These are phyloP conservation scores for Exophiala sp. DNA, from an alignment of 2,329 filamentous ascomycete species.

Conservation along the genomic window DNA sequence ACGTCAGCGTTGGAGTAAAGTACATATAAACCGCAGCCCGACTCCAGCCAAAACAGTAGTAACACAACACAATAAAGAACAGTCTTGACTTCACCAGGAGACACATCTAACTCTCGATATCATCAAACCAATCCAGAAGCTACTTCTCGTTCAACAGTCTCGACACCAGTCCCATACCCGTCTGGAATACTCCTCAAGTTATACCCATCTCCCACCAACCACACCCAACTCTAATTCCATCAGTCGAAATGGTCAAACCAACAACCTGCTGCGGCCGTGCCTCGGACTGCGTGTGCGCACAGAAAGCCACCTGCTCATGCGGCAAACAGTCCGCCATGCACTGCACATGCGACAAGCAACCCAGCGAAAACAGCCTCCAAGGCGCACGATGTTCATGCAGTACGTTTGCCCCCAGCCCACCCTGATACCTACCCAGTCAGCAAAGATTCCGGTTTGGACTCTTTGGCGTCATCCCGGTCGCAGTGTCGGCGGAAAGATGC, in stretches of 20 bases:
- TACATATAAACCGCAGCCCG: neutral
- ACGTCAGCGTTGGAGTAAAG: neutral
- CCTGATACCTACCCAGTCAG: too few relatives aligned
- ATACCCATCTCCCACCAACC: neutral
- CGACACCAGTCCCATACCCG: too few relatives aligned
- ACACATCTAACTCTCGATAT: too few relatives aligned
- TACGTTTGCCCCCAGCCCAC: conserved; percentile 36
- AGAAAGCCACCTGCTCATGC: conserved; percentile 70
- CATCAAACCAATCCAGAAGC: too few relatives aligned
- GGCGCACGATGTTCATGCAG: conserved; percentile 80
- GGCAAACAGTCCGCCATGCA: conserved; percentile 80
- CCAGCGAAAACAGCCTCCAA: conserved; percentile 64
- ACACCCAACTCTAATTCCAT: neutral
- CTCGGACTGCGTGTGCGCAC: conserved; percentile 52
- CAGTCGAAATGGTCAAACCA: conserved; percentile 43
- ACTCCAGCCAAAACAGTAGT: neutral
- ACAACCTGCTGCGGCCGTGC: conserved; percentile 56
- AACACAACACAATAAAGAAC: neutral
- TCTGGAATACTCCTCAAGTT: too few relatives aligned
- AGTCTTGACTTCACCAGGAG: too few relatives aligned
- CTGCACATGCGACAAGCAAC: conserved; percentile 75
- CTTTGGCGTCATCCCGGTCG: too few relatives aligned
- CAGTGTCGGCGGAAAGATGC: too few relatives aligned
- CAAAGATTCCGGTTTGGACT: too few relatives aligned
- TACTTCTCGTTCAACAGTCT: too few relatives aligned